Evolutionary conservation across 2,329 filamentous ascomycete genomes (phyloP), one percentile per base, ranked within the genome.

Genomic region (Colletotrichum sp.): DNA sequence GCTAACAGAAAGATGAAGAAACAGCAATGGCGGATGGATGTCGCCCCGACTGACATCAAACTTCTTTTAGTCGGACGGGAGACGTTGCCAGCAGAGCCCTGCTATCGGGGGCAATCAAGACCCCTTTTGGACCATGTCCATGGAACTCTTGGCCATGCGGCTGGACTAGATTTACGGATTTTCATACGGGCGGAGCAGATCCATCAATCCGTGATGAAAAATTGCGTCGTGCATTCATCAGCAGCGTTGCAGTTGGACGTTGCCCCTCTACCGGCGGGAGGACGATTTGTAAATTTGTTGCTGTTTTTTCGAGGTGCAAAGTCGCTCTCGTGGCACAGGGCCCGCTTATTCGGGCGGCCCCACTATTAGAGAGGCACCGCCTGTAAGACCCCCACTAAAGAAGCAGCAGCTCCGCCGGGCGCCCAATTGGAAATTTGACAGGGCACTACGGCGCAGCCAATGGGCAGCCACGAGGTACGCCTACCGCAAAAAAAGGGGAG

Each of bases 91-190:
- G 60, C 67, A 65, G 24, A 55, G 44, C 67, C 59, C 67, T 74
- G 72, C 34, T 65, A 60, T 74, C 72, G 67, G 72, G 44, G 10
- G 72, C n/a, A 21, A 60, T 32, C 59, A 66, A 64, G 36, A 55
- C 65, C 55, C 64, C 55, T 73, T 55, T 28, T 39, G 49, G 24
- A 30, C 63, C 63, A n/a, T 32, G 44, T 55, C 44, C 39, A 21
- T 39, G 30, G 66, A 36, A 10, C 12, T 39, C 36, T 62, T 60
- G 59, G 44, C 67, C 62, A 49, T 63, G 71, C 71, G 26, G 44
- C 66, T 64, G 59, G n/a, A 52, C 36, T 65, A 67, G 71, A 74
- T 71, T 71, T 74, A 74, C 71, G 71, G 71, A 74, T 65, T 15
- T 59, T 66, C 71, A 60, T 65, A 74, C 67, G 67, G 24, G 59